phyloP scores from a whole-genome alignment of 257 asterid genomes.

The Forsythia suspensa region DNA sequence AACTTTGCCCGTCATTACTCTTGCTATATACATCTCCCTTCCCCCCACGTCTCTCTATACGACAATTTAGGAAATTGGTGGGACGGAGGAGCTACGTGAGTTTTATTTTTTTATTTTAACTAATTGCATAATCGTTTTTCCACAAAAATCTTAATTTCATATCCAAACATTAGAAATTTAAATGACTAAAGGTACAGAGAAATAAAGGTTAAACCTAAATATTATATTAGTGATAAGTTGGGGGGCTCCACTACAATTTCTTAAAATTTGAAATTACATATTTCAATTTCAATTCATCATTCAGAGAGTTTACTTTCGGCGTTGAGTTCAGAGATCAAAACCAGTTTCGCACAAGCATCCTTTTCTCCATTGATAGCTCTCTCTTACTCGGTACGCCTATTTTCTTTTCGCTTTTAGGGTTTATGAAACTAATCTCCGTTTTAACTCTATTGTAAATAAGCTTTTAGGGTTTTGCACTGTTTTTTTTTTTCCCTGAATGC shows the following conservation, averaged over 20 bases:
- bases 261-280: background rate
- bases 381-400: background rate
- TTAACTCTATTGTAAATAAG: background rate
- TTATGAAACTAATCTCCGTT: background rate
- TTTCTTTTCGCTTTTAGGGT: background rate
- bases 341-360: background rate
- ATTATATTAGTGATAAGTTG: background rate
- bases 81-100: too few relatives aligned
- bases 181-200: background rate
- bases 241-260: background rate
- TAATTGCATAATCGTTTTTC: too few relatives aligned
- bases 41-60: too few relatives aligned
- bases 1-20: too few relatives aligned
- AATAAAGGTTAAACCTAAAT: background rate
- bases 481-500: background rate
- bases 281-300: background rate
- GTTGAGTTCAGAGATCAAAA: background rate
- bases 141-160: background rate
- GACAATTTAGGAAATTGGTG: too few relatives aligned
- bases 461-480: background rate
- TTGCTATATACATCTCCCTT: too few relatives aligned
- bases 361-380: background rate
- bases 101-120: too few relatives aligned
- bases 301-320: background rate
- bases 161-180: too few relatives aligned